Conservation (phyloP, 495 filamentous ascomycete species). For the Tuber calosporum region DNA sequence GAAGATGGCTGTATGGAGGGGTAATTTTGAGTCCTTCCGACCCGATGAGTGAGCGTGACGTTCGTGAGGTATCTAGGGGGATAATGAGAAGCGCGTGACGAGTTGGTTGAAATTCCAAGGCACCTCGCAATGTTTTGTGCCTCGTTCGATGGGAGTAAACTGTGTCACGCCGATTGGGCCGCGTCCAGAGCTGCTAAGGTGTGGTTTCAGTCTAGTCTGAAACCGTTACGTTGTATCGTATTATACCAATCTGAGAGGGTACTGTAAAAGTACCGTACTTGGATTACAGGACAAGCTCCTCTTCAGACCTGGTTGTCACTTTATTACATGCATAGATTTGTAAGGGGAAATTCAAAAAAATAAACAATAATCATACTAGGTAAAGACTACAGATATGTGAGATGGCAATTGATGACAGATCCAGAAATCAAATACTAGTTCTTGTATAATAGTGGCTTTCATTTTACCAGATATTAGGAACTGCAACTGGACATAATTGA, state of each 20-base stretch:
- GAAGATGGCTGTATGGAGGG: neutral
- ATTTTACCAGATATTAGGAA: too few species aligned
- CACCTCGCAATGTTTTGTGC: neutral
- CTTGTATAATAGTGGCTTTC: too few species aligned
- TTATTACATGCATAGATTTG: too few species aligned
- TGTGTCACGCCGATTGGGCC: neutral
- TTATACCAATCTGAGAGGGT: neutral
- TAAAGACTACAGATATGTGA: too few species aligned
- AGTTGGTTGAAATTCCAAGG: neutral
- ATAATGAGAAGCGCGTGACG: neutral
- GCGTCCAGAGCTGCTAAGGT: neutral
- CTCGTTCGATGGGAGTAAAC: neutral
- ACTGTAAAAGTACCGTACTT: neutral
- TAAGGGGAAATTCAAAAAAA: too few species aligned
- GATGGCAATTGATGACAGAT: too few species aligned
- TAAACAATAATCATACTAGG: too few species aligned
- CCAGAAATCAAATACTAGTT: too few species aligned
- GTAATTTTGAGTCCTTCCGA: neutral
- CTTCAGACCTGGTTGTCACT: too few species aligned
- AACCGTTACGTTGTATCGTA: neutral
- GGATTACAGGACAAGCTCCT: too few species aligned
- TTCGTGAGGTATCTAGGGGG: neutral
- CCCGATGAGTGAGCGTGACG: slow-evolving; percentile 4
- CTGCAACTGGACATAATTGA: too few species aligned
- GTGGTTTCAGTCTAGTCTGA: neutral